Evolutionary conservation across 75 land plant genomes (phyloP).

Genomic region (Selaginella moellendorffii): DNA sequence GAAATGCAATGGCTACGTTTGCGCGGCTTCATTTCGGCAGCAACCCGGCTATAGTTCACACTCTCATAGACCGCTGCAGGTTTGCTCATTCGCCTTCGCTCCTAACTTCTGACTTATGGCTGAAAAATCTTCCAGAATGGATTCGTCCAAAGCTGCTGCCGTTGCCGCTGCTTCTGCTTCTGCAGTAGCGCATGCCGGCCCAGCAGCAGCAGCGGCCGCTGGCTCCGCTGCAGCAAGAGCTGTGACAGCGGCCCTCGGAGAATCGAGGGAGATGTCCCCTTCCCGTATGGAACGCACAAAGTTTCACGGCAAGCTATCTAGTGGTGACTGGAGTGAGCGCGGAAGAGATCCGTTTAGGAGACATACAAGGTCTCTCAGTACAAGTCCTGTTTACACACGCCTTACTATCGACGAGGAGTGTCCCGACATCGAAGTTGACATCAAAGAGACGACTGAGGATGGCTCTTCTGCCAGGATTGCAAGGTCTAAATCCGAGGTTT

Average conservation of each 20-base stretch:
- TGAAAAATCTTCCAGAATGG: conserved; percentile 1
- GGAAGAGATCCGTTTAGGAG: no score
- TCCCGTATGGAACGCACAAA: no score
- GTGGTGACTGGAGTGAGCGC: no score
- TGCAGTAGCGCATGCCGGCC: conserved; percentile 12
- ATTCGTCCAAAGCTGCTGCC: conserved; percentile 15
- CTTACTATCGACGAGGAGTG: no score
- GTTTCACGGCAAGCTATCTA: no score
- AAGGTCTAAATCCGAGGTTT: no score
- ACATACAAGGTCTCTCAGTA: no score
- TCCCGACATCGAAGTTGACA: no score
- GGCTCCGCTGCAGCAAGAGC: conserved; percentile 15
- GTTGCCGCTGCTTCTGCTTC: conserved; percentile 19
- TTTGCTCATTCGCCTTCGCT: background rate
- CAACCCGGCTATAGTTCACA: conserved; percentile 6
- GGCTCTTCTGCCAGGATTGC: no score
- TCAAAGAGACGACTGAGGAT: no score
- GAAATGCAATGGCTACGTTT: conserved; percentile 15
- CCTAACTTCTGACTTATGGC: background rate
- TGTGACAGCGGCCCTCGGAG: conserved; percentile 12
- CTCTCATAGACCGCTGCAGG: conserved; percentile 16
- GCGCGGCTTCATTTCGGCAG: conserved; percentile 16
- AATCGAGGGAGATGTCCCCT: conserved; percentile 11
- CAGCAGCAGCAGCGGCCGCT: conserved; percentile 18
- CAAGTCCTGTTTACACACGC: no score